Percentiles rank a stretch among this genome's conserved stretches.
Evolutionary conservation across 2,329 filamentous ascomycete species (phyloP).

Genomic region (Xylaria arbuscula): DNA sequence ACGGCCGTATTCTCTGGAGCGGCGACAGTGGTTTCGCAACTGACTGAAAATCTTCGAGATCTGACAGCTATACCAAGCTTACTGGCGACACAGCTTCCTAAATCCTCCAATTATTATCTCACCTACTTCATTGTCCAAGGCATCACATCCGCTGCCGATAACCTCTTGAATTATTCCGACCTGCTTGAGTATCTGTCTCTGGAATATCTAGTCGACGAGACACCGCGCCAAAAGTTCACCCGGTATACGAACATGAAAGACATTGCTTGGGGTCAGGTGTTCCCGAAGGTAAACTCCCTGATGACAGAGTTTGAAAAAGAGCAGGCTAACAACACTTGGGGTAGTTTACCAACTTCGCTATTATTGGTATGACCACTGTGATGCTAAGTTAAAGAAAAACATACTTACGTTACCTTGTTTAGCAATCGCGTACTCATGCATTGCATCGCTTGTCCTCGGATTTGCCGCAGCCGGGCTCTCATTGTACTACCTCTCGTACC

Average conservation of each 20-base stretch:
- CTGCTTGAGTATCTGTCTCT: slow-evolving; percentile 72
- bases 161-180: slow-evolving; percentile 70
- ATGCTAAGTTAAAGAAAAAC: not conserved
- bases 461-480: slow-evolving; percentile 76
- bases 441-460: slow-evolving; percentile 77
- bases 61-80: slow-evolving; percentile 56
- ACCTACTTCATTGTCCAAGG: slow-evolving; percentile 83
- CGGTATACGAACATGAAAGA: slow-evolving; percentile 70
- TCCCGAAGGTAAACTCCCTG: slow-evolving; percentile 60
- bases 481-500: slow-evolving; percentile 79
- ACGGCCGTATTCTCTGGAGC: slow-evolving; percentile 78
- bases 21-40: slow-evolving; percentile 45
- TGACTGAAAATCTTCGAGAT: slow-evolving; percentile 44
- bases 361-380: slow-evolving; percentile 45
- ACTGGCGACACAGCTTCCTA: slow-evolving; percentile 72
- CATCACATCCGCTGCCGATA: slow-evolving; percentile 72
- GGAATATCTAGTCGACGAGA: slow-evolving; percentile 74
- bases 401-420: slow-evolving; percentile 25
- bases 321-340: slow-evolving; percentile 22
- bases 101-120: slow-evolving; percentile 80
- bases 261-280: slow-evolving; percentile 76
- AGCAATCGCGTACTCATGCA: slow-evolving; percentile 76
- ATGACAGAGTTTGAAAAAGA: not conserved
- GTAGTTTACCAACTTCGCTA: slow-evolving; percentile 51
- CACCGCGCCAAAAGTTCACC: slow-evolving; percentile 76